These are phyloP conservation scores for Fusarium setosum DNA, from an alignment of 2,329 filamentous ascomycete genomes.

Conservation along the genomic window DNA sequence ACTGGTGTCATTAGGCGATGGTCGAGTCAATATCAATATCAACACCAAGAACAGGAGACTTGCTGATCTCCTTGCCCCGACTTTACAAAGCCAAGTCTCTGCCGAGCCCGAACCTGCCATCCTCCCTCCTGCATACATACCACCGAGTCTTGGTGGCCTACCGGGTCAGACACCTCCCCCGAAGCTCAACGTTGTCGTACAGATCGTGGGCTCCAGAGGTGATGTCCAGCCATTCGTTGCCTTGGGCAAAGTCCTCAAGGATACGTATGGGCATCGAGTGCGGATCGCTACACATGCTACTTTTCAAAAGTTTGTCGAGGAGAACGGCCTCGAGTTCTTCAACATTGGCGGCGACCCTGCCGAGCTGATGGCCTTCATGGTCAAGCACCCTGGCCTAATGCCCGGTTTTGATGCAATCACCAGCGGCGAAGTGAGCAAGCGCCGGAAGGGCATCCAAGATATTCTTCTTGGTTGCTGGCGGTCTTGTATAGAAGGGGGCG, in stretches of 20 bases:
- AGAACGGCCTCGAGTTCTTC: conserved; percentile 81
- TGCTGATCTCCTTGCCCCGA: conserved; percentile 74
- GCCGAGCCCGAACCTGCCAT: conserved; percentile 56
- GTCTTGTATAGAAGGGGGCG: conserved; percentile 83
- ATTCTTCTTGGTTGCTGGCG: conserved; percentile 90
- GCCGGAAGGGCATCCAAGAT: conserved; percentile 79
- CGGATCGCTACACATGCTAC: conserved; percentile 78
- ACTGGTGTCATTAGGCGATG: conserved; percentile 66
- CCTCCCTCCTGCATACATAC: conserved; percentile 77
- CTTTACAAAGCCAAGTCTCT: conserved; percentile 67
- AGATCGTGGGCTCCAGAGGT: conserved; percentile 79
- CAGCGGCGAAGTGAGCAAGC: conserved; percentile 80
- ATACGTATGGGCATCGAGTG: conserved; percentile 76
- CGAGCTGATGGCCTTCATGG: conserved; percentile 89
- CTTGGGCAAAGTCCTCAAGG: conserved; percentile 72
- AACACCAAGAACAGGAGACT: conserved; percentile 75
- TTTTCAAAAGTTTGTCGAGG: conserved; percentile 75
- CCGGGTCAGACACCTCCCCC: conserved; percentile 68
- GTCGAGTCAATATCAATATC: conserved; percentile 83
- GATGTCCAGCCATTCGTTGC: conserved; percentile 83
- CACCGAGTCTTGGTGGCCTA: conserved; percentile 75
- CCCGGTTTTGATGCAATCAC: conserved; percentile 82
- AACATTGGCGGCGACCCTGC: conserved; percentile 80
- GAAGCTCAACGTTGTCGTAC: conserved; percentile 76
- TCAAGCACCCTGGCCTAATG: conserved; percentile 88